Base-by-base conservation (phyloP, 495 filamentous ascomycete genomes). In the Penicillium antarcticum region DNA sequence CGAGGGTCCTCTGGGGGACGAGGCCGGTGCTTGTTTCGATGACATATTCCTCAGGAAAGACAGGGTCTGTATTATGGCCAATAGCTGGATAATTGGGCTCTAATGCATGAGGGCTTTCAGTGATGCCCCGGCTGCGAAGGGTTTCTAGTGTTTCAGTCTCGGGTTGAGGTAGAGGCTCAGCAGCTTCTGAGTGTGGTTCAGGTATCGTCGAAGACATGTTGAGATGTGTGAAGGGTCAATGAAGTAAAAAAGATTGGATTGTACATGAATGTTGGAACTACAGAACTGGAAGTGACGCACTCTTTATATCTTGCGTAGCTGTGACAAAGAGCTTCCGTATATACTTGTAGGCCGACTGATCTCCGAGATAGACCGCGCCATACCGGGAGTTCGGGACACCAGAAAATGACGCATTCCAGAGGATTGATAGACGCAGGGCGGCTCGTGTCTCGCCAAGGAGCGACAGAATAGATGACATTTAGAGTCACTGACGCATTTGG, bases 41-140 rank as follows among this genome's bases (percentile, higher is more conserved):
- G 11, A 45, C 45, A 44, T 70, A 70, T 48, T 70, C 67, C 13
- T 70, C 67, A 0, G 67, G 67, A 41, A 70, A 70, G 0, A 64
- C 26, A 1, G 65, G 64, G 13, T 61, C 29, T 4, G 37, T 40
- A 19, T 52, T 45, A 12, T 55, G 56, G 38, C 62, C 59, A 19
- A 60, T 29, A n/a, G 58, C 56, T 1, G 62, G 62, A 29, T 70
- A 67, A 37, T 67, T 68, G 55, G 53, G 55, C 21, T 67, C 64
- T 6, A 63, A 10, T 9, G 53, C 52, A 10, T 57, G 55, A 4
- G 63, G 45, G 9, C 13, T 55, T 18, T 61, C 58, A 32, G 63
- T 42, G 9, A 69, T 56, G 5, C 63, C 61, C 0, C 24, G 37
- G 18, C 57, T 40, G 43, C 46, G 51, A 13, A 65, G 57, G 16